These are phyloP conservation scores for Postia placenta DNA, from an alignment of 768 basidiomycete species.

Conservation along the genomic window DNA sequence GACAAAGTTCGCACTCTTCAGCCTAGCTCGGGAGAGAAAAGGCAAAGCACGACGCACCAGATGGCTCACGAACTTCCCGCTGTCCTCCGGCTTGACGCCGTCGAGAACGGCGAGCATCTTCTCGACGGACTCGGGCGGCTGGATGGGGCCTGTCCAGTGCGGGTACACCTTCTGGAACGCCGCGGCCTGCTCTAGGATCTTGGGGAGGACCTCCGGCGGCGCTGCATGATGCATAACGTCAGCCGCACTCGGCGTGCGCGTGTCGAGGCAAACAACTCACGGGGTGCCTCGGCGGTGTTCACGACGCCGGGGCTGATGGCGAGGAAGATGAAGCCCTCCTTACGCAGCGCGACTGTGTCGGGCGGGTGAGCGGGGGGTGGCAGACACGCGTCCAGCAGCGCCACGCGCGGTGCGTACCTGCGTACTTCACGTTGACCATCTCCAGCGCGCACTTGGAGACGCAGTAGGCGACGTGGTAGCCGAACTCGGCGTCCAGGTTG, in stretches of 20 bases:
- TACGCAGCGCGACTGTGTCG: slow-evolving; percentile 14
- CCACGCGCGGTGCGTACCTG: slow-evolving; percentile 11
- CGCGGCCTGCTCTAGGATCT: neutral
- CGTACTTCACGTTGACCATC: slow-evolving; percentile 32
- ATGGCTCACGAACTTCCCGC: slow-evolving; percentile 5
- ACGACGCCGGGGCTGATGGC: slow-evolving; percentile 33
- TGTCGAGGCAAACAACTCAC: slow-evolving; percentile 7
- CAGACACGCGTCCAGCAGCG: too few species aligned
- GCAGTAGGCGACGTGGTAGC: slow-evolving; percentile 21
- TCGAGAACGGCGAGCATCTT: slow-evolving; percentile 10
- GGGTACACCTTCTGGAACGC: slow-evolving; percentile 13
- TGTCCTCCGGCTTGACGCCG: slow-evolving; percentile 11
- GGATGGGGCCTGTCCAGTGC: slow-evolving; percentile 10
- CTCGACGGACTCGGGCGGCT: slow-evolving; percentile 10
- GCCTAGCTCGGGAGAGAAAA: too few species aligned
- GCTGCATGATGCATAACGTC: neutral
- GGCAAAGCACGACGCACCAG: neutral
- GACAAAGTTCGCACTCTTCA: too few species aligned
- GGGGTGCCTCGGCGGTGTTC: slow-evolving; percentile 19
- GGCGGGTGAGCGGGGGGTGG: too few species aligned
- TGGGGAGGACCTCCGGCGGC: neutral
- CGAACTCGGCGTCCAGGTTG: slow-evolving; percentile 12
- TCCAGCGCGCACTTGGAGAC: slow-evolving; percentile 34
- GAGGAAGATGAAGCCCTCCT: slow-evolving; percentile 31
- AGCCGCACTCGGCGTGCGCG: too few species aligned